phyloP scores from a whole-genome alignment of 768 basidiomycete species.

The Leccinum fibrillosum region DNA sequence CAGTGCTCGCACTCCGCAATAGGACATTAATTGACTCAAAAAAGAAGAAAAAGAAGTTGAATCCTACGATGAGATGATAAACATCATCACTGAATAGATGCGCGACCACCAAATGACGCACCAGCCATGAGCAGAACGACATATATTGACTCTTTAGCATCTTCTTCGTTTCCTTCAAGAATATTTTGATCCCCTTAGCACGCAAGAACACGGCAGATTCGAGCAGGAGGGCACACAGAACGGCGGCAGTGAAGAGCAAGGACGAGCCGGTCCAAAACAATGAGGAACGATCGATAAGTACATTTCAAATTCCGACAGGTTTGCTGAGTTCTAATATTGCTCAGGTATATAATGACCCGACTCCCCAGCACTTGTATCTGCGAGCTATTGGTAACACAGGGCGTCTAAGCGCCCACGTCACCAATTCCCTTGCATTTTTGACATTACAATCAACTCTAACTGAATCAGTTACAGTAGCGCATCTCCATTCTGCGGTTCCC shows the following conservation, averaged over 20 bases:
- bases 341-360: too few species aligned
- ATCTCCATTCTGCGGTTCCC: not conserved
- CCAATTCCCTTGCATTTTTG: not conserved
- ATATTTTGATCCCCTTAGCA: conserved; percentile 64
- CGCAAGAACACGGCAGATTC: conserved; percentile 76
- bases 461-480: not conserved
- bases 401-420: not conserved
- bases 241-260: conserved; percentile 66
- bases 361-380: too few species aligned
- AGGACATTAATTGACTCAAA: too few species aligned
- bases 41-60: conserved; percentile 55
- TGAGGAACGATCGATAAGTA: too few species aligned
- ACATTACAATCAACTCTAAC: not conserved
- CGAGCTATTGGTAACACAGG: not conserved
- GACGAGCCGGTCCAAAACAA: conserved; percentile 75
- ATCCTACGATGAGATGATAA: conserved; percentile 38
- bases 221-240: conserved; percentile 66
- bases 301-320: too few species aligned
- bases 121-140: conserved; percentile 78
- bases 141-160: conserved; percentile 87
- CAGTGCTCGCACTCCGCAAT: too few species aligned
- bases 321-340: too few species aligned
- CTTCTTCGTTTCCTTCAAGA: conserved; percentile 64
- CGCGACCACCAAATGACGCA: conserved; percentile 15
- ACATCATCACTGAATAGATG: not conserved